phyloP scores from a whole-genome alignment of 139 green algal species.

The Chlorella sorokiniana region DNA sequence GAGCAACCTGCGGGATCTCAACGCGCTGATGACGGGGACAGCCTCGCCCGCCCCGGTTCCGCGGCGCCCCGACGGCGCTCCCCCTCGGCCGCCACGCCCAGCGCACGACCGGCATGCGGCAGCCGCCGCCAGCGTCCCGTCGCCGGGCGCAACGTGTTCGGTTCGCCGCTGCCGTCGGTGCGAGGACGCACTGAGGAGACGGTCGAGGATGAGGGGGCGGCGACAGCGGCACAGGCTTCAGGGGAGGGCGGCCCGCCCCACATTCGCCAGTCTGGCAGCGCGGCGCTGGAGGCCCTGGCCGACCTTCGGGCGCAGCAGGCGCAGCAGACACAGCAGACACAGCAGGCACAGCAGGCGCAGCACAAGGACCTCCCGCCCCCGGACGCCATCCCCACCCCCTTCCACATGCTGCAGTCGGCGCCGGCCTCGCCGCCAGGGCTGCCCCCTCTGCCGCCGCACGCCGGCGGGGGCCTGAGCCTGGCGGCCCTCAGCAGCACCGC shows the following conservation, averaged over 20 bases:
- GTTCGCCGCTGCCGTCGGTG: neutral
- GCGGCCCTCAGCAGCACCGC: too few species aligned
- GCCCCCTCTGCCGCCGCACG: neutral
- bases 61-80: neutral
- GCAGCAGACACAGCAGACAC: neutral
- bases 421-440: neutral
- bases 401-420: neutral
- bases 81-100: too few species aligned
- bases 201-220: too few species aligned
- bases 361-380: neutral
- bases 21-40: neutral
- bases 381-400: neutral
- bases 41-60: neutral
- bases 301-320: neutral
- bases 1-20: neutral
- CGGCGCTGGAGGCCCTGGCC: slow-evolving; percentile 18
- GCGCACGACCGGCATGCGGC: too few species aligned
- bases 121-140: too few species aligned
- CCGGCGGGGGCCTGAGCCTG: too few species aligned
- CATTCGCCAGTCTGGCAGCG: neutral
- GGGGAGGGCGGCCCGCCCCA: neutral
- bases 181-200: neutral
- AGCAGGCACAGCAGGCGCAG: neutral
- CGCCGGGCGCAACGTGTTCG: too few species aligned
- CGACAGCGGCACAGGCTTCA: too few species aligned